phyloP scores from a whole-genome alignment of 2,329 filamentous ascomycete species.

The Cryphonectria nitschkei region DNA sequence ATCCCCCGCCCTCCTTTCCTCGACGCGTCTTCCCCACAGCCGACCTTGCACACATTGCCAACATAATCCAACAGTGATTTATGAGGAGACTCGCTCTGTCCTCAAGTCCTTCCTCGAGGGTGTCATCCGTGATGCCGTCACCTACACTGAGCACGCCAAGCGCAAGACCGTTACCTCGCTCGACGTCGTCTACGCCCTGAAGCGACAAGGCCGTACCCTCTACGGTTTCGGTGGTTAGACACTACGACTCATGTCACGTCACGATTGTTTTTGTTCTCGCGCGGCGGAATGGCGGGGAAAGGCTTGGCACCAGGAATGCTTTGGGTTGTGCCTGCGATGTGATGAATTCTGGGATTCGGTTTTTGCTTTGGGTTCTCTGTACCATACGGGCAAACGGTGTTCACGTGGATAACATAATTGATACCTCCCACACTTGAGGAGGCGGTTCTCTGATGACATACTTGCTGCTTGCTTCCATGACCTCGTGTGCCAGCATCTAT shows the following conservation, averaged over 20 bases:
- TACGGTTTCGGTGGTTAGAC: slow-evolving; percentile 88
- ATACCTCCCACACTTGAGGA: slow-evolving; percentile 29
- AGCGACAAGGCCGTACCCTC: slow-evolving; percentile 74
- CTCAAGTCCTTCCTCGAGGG: slow-evolving; percentile 84
- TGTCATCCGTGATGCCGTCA: slow-evolving; percentile 79
- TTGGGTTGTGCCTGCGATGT: slow-evolving; percentile 34
- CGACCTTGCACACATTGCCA: slow-evolving; percentile 16
- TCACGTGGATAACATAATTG: slow-evolving; percentile 36
- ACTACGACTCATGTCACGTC: slow-evolving; percentile 32
- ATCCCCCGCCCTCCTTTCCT: not conserved
- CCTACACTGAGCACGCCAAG: slow-evolving; percentile 84
- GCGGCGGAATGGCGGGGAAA: slow-evolving; percentile 13
- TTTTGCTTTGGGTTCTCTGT: slow-evolving; percentile 34
- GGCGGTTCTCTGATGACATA: slow-evolving; percentile 20
- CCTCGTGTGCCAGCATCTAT: not conserved
- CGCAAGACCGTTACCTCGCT: slow-evolving; percentile 77
- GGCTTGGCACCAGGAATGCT: slow-evolving; percentile 28
- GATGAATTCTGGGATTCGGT: slow-evolving; percentile 35
- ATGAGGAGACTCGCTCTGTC: slow-evolving; percentile 81
- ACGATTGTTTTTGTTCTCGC: slow-evolving; percentile 29
- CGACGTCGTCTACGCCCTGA: slow-evolving; percentile 68
- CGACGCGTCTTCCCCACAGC: too few relatives aligned
- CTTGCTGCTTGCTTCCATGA: not conserved
- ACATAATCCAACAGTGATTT: slow-evolving; percentile 63
- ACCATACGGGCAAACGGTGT: slow-evolving; percentile 35